Base-by-base conservation (phyloP, 495 filamentous ascomycete species). In the Xylaria sp. region DNA sequence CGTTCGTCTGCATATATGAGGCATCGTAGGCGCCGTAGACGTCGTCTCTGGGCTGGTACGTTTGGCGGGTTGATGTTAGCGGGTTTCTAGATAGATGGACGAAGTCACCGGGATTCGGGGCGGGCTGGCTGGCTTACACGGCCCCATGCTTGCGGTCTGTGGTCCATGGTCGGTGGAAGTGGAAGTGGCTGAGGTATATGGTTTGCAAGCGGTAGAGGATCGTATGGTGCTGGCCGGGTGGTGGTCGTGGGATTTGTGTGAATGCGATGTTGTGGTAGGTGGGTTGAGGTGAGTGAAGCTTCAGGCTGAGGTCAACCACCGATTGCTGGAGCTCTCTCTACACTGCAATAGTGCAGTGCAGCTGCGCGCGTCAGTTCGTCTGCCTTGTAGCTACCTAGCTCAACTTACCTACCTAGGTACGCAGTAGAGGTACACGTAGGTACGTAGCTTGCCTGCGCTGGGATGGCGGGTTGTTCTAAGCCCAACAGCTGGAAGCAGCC, bases 91-190 rank as follows among this genome's bases (percentile, higher is more conserved):
- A 50, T 50, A n/a, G n/a, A n/a, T n/a, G n/a, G n/a, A n/a, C n/a
- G 59, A 50, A 44, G 44, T 44, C 33, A 48, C 55, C 8, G n/a
- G 50, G 61, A 44, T 62, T 71, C 79, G n/a, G n/a, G n/a, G n/a
- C n/a, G n/a, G n/a, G n/a, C 79, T 76, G 81, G 72, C 67, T 77
- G 53, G 76, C 78, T 74, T 93, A 98, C 96, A 83, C 95, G 92
- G 79, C 95, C 95, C 95, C 95, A 98, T 75, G 90, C 91, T 90
- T 97, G 93, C 70, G 95, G 95, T 79, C 93, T 89, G 84, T 98
- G 95, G 81, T 98, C 95, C 95, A 98, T 98, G 69, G 43, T 73
- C 61, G 65, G 48, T 52, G 69, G 17, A 59, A 35, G 48, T 52
- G 69, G 17, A 59, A 35, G 48, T n/a, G 50, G 58, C 6, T 1